Percentiles rank a stretch among this genome's conserved stretches.
phyloP scores from a whole-genome alignment of 2,329 filamentous ascomycete genomes.

The Bipolaris cookei region DNA sequence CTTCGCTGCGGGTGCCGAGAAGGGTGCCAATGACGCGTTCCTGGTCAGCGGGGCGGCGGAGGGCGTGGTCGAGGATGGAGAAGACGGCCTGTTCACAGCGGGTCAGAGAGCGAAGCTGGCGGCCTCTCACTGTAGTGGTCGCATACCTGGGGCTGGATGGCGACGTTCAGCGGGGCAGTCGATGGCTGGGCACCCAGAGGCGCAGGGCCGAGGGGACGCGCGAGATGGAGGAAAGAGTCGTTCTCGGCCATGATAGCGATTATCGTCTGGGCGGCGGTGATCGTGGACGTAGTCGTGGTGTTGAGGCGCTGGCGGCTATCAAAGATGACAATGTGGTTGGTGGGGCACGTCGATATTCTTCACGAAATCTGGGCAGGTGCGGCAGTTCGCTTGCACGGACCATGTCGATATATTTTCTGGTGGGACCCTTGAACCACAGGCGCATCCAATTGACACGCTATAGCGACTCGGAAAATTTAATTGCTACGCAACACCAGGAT shows the following conservation, averaged over 20 bases:
- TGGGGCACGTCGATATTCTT: slow-evolving; percentile 39
- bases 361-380: slow-evolving; percentile 43
- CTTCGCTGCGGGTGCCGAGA: slow-evolving; percentile 89
- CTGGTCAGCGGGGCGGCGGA: slow-evolving; percentile 88
- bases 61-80: slow-evolving; percentile 82
- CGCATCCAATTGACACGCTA: background rate
- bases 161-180: slow-evolving; percentile 89
- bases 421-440: background rate
- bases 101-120: slow-evolving; percentile 14
- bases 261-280: slow-evolving; percentile 60
- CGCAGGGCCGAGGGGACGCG: slow-evolving; percentile 86
- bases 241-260: slow-evolving; percentile 73
- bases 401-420: slow-evolving; percentile 30
- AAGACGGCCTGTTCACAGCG: slow-evolving; percentile 62
- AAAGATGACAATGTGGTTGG: slow-evolving; percentile 26
- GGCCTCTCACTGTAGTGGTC: slow-evolving; percentile 9
- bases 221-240: slow-evolving; percentile 91
- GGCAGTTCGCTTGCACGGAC: slow-evolving; percentile 39
- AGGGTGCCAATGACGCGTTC: slow-evolving; percentile 97
- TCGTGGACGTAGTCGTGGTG: slow-evolving; percentile 13
- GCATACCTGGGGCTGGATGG: slow-evolving; percentile 91
- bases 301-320: slow-evolving; percentile 20
- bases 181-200: slow-evolving; percentile 79
- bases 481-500: background rate
- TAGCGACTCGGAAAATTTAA: background rate